Base-by-base conservation (phyloP, 202 grass and related monocot genomes). In the Zoysia matrella region DNA sequence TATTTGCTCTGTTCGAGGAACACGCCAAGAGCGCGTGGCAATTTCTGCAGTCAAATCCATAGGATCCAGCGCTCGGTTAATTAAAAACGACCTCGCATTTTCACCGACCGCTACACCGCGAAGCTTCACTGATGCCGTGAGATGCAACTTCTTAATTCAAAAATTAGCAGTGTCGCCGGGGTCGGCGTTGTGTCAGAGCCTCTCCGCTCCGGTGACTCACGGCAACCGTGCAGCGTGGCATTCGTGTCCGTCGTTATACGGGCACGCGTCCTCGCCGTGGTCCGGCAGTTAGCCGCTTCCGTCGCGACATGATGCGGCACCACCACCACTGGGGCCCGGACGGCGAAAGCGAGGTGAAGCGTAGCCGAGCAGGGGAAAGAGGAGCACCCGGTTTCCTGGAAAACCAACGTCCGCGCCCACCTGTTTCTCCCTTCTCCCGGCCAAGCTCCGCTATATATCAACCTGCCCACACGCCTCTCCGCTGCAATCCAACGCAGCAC, bases 391-490 rank as follows among this genome's bases (percentile, higher is more conserved):
- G 75, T 77, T 52, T 77, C 30, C 30, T 52, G 42, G 81, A 68
- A 67, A 82, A 74, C 71, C 80, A 82, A 60, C 60, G 71, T 66
- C 70, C 60, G 11, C 71, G 49, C 15, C 80, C 80, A 43, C 70
- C 70, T 74, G 80, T 74, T 74, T 84, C 73, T 14, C 57, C 48
- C 47, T 22, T 82, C 44, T 18, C 7, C 12, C 55, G 44, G 56
- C 67, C 12, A 3, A 30, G 36, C 51, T 9, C 48, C 10, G 1
- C 6, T 83, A 75, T 75, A 83, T 58, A 22, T 22, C 6, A 71
- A 22, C 22, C 22, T 22, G 22, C 22, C 22, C 22, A 22, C 22
- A 22, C 22, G 16, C 16, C 22, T 22, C 22, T 22, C 22, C 22
- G 22, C 22, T 22, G 22, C 22, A 22, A 22, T 22, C 3, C 43